Conservation (phyloP, 2,329 filamentous ascomycete genomes). For the Penicillium sp. region DNA sequence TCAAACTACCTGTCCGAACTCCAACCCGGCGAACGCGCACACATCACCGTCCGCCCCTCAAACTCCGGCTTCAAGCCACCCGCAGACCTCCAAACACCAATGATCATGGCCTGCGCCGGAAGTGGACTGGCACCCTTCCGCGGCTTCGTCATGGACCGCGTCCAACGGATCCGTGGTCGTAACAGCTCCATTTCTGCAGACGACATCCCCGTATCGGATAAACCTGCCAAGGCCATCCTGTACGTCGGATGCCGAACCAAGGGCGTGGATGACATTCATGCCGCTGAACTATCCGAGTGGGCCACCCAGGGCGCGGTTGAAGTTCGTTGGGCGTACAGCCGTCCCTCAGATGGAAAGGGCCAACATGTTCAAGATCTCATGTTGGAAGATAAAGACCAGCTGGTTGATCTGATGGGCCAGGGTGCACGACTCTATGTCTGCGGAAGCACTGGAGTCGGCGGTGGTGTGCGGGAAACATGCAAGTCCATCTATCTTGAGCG, state of each 20-base stretch:
- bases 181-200: constrained; percentile 20
- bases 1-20: constrained; percentile 63
- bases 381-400: constrained; percentile 51
- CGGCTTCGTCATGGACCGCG: constrained; percentile 66
- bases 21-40: constrained; percentile 34
- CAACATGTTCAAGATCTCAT: constrained; percentile 60
- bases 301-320: constrained; percentile 63
- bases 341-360: constrained; percentile 50
- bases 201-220: constrained; percentile 15
- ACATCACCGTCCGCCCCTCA: constrained; percentile 41
- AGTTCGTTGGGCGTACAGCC: constrained; percentile 65
- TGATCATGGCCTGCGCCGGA: constrained; percentile 46
- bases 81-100: constrained; percentile 36
- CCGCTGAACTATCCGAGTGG: constrained; percentile 57
- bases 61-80: constrained; percentile 43
- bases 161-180: constrained; percentile 39
- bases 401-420: constrained; percentile 50
- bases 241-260: constrained; percentile 43
- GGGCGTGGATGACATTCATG: constrained; percentile 42
- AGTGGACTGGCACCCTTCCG: constrained; percentile 67
- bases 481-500: constrained; percentile 39
- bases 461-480: constrained; percentile 51
- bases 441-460: constrained; percentile 59
- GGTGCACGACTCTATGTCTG: constrained; percentile 68
- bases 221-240: constrained; percentile 39